Evolutionary conservation across 495 filamentous ascomycete species (phyloP).

Genomic region (Penicillium paradoxum): DNA sequence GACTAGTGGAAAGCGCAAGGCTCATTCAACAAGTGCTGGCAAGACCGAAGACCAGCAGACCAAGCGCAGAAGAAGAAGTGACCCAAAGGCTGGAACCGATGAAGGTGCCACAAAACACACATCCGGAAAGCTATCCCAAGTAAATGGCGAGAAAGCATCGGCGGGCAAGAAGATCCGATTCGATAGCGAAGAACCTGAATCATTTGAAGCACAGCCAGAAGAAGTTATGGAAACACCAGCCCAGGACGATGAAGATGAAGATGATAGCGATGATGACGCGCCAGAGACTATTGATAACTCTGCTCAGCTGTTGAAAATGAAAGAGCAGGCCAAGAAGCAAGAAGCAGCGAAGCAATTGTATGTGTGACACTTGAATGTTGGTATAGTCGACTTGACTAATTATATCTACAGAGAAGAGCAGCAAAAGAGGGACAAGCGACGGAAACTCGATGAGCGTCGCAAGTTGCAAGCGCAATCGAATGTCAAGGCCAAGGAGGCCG

Average conservation of each 20-base stretch:
- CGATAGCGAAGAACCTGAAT: conserved; percentile 41
- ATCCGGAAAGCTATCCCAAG: conserved; percentile 8
- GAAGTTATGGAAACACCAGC: conserved; percentile 16
- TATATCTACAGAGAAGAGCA: conserved; percentile 35
- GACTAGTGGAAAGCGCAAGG: conserved; percentile 35
- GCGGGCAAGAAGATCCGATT: conserved; percentile 36
- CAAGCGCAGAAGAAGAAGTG: conserved; percentile 38
- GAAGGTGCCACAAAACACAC: conserved; percentile 11
- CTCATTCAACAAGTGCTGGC: conserved; percentile 15
- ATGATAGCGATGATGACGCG: conserved; percentile 43
- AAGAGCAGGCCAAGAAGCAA: conserved; percentile 39
- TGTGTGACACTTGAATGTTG: conserved; percentile 7
- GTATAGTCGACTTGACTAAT: conserved; percentile 15
- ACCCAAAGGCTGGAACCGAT: conserved; percentile 13
- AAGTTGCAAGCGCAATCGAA: conserved; percentile 44
- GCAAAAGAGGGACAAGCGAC: conserved; percentile 42
- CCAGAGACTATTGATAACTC: conserved; percentile 49
- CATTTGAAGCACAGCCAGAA: conserved; percentile 21
- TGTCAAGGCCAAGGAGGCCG: conserved; percentile 29
- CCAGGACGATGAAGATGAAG: conserved; percentile 29
- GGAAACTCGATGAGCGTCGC: conserved; percentile 43
- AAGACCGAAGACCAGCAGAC: conserved; percentile 25
- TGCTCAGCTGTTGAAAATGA: conserved; percentile 36
- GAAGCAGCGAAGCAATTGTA: conserved; percentile 35
- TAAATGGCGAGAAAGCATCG: conserved; percentile 13